Conservation (phyloP, 768 basidiomycete genomes). For the Naganishia kalamii region DNA sequence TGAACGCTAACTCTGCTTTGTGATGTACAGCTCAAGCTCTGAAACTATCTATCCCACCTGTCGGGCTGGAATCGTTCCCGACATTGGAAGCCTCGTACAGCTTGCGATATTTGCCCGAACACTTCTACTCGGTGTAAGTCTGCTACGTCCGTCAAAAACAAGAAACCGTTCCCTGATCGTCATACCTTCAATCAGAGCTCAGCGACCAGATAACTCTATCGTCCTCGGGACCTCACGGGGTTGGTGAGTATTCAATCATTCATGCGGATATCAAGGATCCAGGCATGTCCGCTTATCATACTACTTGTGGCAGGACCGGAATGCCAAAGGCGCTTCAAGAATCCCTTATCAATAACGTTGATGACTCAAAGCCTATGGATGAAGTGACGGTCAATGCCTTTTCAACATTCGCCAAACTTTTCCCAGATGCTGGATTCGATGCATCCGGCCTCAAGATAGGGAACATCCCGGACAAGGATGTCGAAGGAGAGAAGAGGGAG, state of each 20-base stretch:
- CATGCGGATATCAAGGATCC: no score
- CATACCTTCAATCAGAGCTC: slow-evolving; percentile 17
- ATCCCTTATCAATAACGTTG: slow-evolving; percentile 28
- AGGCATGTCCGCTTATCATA: not conserved
- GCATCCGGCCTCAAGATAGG: not conserved
- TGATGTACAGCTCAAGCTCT: slow-evolving; percentile 31
- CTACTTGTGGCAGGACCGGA: slow-evolving; percentile 16
- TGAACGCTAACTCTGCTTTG: no score
- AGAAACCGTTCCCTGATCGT: not conserved
- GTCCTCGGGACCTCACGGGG: slow-evolving; percentile 30
- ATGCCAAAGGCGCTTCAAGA: slow-evolving; percentile 22
- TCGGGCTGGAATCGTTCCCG: slow-evolving; percentile 28
- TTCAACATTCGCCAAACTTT: slow-evolving; percentile 23
- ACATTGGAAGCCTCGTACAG: slow-evolving; percentile 25
- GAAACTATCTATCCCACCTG: slow-evolving; percentile 31
- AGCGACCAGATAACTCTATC: slow-evolving; percentile 33
- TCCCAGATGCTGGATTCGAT: slow-evolving; percentile 16
- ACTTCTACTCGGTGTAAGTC: slow-evolving; percentile 33
- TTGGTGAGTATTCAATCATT: slow-evolving; percentile 29
- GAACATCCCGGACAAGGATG: not conserved
- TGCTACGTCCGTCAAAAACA: not conserved
- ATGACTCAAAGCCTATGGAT: slow-evolving; percentile 26
- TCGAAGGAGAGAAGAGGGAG: not conserved
- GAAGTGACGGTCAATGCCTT: slow-evolving; percentile 27
- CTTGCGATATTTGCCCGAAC: slow-evolving; percentile 28